Conservation (phyloP, 2,329 filamentous ascomycete genomes). For the Dactylellina sp. region DNA sequence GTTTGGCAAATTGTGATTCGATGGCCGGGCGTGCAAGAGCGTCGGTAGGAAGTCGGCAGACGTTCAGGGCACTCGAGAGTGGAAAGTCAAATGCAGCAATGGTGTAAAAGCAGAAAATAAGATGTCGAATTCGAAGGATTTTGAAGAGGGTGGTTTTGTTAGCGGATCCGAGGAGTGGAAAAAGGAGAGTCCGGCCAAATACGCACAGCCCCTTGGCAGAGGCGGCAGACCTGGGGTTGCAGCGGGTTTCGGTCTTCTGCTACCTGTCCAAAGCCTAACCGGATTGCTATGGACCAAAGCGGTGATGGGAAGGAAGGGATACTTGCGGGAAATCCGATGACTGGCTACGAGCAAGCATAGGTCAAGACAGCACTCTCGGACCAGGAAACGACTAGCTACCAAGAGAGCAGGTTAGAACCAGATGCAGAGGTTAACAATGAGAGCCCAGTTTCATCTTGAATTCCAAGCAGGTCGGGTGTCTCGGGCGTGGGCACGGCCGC, state of each 20-base stretch:
- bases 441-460: conserved; percentile 11
- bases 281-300: conserved; percentile 7
- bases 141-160: not conserved
- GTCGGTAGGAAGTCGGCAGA: conserved; percentile 6
- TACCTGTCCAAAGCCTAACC: conserved; percentile 13
- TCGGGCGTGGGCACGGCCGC: not conserved
- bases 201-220: conserved; percentile 49
- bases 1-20: not conserved
- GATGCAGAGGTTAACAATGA: conserved; percentile 16
- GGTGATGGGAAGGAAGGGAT: conserved; percentile 3
- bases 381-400: conserved; percentile 5
- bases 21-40: not conserved
- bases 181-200: conserved; percentile 50
- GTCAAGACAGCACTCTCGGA: not conserved
- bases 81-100: conserved; percentile 5
- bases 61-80: not conserved
- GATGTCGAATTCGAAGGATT: not conserved
- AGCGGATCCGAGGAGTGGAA: conserved; percentile 3
- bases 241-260: conserved; percentile 11
- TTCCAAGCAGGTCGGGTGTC: not conserved
- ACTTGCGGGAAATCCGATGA: not conserved
- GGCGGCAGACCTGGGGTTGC: conserved; percentile 26
- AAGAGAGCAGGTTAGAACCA: conserved; percentile 4
- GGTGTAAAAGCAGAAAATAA: not conserved
- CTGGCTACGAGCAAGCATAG: conserved; percentile 14